Percentiles rank a stretch among this genome's conserved stretches.
phyloP scores from a whole-genome alignment of 495 filamentous ascomycete genomes.

The Zalerion maritima region DNA sequence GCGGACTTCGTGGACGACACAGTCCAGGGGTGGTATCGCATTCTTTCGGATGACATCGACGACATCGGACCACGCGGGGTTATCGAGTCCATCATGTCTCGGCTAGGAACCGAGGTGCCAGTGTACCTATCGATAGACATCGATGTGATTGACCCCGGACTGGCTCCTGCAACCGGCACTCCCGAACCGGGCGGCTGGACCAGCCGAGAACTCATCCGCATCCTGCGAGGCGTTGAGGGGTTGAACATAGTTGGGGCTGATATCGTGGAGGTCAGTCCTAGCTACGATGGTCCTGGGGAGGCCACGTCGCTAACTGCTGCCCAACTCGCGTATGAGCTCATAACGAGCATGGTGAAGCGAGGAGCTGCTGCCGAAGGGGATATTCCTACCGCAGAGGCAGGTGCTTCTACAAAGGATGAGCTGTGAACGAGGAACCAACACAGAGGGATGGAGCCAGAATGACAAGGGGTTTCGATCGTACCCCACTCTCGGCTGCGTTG shows the following conservation, averaged over 20 bases:
- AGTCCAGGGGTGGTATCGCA: constrained; percentile 48
- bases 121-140: constrained; percentile 66
- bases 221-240: constrained; percentile 52
- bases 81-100: constrained; percentile 40
- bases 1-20: constrained; percentile 54
- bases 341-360: constrained; percentile 65
- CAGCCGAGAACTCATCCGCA: constrained; percentile 53
- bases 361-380: too few relatives aligned
- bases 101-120: constrained; percentile 44
- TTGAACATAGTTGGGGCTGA: constrained; percentile 61
- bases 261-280: constrained; percentile 76
- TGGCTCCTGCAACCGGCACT: constrained; percentile 59
- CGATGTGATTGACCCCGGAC: constrained; percentile 58
- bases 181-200: constrained; percentile 67
- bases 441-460: too few relatives aligned
- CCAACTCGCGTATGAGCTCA: constrained; percentile 67
- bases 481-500: too few relatives aligned
- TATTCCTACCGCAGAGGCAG: too few relatives aligned
- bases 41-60: constrained; percentile 57
- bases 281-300: constrained; percentile 73
- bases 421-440: too few relatives aligned
- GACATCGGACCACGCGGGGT: constrained; percentile 45
- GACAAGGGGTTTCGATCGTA: too few relatives aligned
- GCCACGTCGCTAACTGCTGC: constrained; percentile 74
- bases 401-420: too few relatives aligned